Percentiles rank a stretch among this genome's conserved stretches.
phyloP scores from a whole-genome alignment of 108 stramenopile species.

The Heterococcus sp. region DNA sequence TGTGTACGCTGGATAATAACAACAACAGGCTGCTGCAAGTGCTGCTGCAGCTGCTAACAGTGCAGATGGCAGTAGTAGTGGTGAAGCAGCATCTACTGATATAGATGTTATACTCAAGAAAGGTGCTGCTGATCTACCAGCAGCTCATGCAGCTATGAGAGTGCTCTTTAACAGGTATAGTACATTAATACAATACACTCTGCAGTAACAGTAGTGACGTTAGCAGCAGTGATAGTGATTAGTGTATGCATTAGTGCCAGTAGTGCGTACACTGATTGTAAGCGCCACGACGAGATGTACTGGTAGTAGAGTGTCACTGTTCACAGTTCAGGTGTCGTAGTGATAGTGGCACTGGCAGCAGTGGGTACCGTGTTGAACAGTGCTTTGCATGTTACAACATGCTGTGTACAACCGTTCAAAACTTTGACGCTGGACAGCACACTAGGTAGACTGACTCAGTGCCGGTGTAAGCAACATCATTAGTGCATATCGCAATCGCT shows the following conservation, averaged over 20 bases:
- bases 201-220: too few relatives aligned
- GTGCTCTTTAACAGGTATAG: not conserved
- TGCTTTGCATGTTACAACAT: not conserved
- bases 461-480: slow-evolving; percentile 10
- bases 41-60: not conserved
- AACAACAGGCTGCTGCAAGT: not conserved
- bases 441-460: slow-evolving; percentile 32
- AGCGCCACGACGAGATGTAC: too few relatives aligned
- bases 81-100: too few relatives aligned
- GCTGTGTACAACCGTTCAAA: not conserved
- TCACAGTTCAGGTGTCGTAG: too few relatives aligned
- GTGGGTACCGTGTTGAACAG: not conserved
- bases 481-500: slow-evolving; percentile 24
- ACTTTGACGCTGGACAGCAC: slow-evolving; percentile 16
- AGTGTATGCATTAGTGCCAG: too few relatives aligned
- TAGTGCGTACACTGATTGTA: too few relatives aligned
- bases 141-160: not conserved
- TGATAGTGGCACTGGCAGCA: too few relatives aligned
- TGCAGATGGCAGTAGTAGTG: not conserved
- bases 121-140: not conserved
- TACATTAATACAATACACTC: too few relatives aligned
- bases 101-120: not conserved
- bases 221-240: too few relatives aligned
- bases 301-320: too few relatives aligned
- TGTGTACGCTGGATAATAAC: too few relatives aligned